Base-by-base conservation (phyloP, 805 yeast species). In the Cyberlindnera samutprakarnensis region DNA sequence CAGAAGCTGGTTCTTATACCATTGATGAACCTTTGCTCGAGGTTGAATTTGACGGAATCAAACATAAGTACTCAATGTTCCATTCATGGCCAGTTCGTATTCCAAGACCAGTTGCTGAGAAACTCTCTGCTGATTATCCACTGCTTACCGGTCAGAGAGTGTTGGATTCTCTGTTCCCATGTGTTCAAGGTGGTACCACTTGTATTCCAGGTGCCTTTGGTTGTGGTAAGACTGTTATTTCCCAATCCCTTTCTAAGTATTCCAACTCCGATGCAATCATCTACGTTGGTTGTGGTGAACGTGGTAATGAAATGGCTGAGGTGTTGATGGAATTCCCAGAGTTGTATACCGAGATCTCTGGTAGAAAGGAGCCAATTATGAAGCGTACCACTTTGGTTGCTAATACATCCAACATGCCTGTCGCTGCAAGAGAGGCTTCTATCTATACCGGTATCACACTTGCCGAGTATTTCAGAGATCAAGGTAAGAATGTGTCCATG, bases 161-260 rank as follows among this genome's bases (percentile, higher is more conserved):
- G 31, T 71, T 92, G 61, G 99, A 92, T 64, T 80, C 98, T 19
- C 73, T 92, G 44, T 92, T 92, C 74, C 99, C 99, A 29, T 83
- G 94, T 76, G 99, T 92, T 50, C 98, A 92, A 70, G 99, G 99
- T 68, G 99, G 99, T 70, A 92, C 99, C 24, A 92, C 99, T 22
- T 94, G 98, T 81, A 92, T 92, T 60, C 99, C 99, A 28, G 99
- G 99, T 66, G 99, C 99, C 43, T 92, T 92, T 53, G 99, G 99
- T 44, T 92, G 97, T 66, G 99, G 99, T 63, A 92, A 88, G 61
- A 90, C 98, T 10, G 98, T 90, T 53, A 90, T 90, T 58, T 90
- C 98, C 18, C 98, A 90, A 68, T 86, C 97, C 1, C 70, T 92
- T 57, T 90, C 97, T 44, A 92, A 92, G 62, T 92, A 78, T 66